Evolutionary conservation across 1,284 basidiomycete genomes (phyloP), one percentile per base, ranked within the genome.

Genomic region (Fomitopsis pinicola): DNA sequence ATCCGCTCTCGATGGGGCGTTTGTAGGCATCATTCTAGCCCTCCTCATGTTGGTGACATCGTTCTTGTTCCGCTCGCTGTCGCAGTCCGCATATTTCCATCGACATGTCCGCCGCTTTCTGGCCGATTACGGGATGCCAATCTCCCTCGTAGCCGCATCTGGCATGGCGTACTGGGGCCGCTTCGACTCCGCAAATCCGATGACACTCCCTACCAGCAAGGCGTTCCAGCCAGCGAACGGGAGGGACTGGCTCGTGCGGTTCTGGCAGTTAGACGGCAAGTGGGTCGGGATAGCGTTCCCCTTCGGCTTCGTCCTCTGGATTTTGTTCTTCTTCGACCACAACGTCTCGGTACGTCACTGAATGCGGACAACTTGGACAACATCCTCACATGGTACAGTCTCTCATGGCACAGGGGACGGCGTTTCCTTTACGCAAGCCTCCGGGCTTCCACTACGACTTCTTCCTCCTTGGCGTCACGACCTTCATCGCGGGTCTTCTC

Each of bases 361-460:
- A 40, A n/a, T 14, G n/a, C 22, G 9, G 45, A 9, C 15, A 15
- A 45, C 19, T 26, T 55, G 22, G 55, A 19, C 14, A 54, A 55
- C 28, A 3, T 15, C 3, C 48, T 59, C 40, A 60, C 9, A 40
- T 14, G 12, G 48, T 44, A 12, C 69, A 92, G 91, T 93, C 89
- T 8, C 77, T 98, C 44, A 98, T 98, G 80, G 95, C 96, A 0
- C 96, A 98, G 76, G 91, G 93, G 1, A 87, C 93, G 2, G 87
- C 92, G 63, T 98, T 95, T 70, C 95, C 96, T 0, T 81, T 99
- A 4, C 83, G 86, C 30, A 96, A 97, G 69, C 95, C 96, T 1
- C 90, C 95, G 0, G 96, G 94, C 0, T 98, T 98, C 72, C 95
- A 98, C 69, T 95, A 86, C 67, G 91, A 93, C 70, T 92, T 93